Base-by-base conservation (phyloP, 2,329 filamentous ascomycete species). In the Shiraia bambusicola region DNA sequence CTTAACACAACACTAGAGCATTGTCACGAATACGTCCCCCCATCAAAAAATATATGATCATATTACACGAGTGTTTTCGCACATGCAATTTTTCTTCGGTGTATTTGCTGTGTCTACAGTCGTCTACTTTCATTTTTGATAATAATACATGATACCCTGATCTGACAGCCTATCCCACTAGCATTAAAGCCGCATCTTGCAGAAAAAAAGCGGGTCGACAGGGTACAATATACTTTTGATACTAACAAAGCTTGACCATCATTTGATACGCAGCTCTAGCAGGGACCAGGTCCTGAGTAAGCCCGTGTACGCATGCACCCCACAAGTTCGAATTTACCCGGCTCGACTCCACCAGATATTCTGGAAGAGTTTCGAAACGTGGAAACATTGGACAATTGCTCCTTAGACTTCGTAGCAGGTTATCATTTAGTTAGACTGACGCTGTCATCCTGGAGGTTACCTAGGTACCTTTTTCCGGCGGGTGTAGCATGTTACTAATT, bases 321-420 rank as follows among this genome's bases (percentile, higher is more conserved):
- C 45, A 45, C 38, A 44, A 26, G 34, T 42, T 33, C 15, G 15
- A 39, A 27, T 40, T 45, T 45, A 41, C 3, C 40, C 37, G 40
- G 37, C 19, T 29, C 25, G 36, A 32, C 27, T 37, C 28, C n/a
- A 11, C 26, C n/a, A 9, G 12, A 24, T 16, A 31, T 48, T 48
- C 45, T 48, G 31, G 45, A 48, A 48, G 39, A 24, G 37, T 38
- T 44, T 41, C 16, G 24, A 42, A 44, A 39, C 25, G 13, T 39
- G 10, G 34, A 34, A 17, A 29, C 5, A 15, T 22, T 11, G 10
- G 19, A 12, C 13, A 24, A n/a, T 15, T 7, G 5, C 6, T 34
- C 28, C 28, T 31, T 13, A 24, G n/a, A 16, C 28, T 24, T 13
- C 13, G 15, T 16, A 16, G 22, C 29, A 22, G 19, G 19, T 8